A percentile compares a stretch with the other conserved stretches of the same genome.
phyloP scores from a whole-genome alignment of 768 basidiomycete genomes.

The Agaricus bisporus region DNA sequence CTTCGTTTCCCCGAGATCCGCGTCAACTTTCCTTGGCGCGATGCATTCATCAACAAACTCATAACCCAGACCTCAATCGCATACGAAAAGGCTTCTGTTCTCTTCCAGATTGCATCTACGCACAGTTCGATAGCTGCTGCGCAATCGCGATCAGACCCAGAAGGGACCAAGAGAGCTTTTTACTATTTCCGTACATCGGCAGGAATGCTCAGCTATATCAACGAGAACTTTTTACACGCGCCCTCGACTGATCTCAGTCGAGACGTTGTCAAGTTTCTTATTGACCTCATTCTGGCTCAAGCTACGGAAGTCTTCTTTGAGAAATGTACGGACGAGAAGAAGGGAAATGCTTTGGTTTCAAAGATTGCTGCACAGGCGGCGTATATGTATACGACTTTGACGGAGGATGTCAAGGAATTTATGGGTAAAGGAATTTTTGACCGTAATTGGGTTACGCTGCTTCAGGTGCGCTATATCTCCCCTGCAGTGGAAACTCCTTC shows the following conservation, averaged over 20 bases:
- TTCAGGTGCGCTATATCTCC: slow-evolving; percentile 50
- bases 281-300: slow-evolving; percentile 85
- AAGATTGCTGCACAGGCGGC: slow-evolving; percentile 85
- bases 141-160: slow-evolving; percentile 82
- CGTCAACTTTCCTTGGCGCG: slow-evolving; percentile 94
- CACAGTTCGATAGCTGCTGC: slow-evolving; percentile 87
- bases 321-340: slow-evolving; percentile 92
- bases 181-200: slow-evolving; percentile 85
- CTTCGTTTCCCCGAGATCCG: slow-evolving; percentile 94
- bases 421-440: slow-evolving; percentile 96
- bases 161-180: slow-evolving; percentile 91
- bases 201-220: slow-evolving; percentile 98
- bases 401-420: slow-evolving; percentile 94
- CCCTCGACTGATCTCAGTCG: slow-evolving; percentile 92
- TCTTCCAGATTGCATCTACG: slow-evolving; percentile 93
- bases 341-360: slow-evolving; percentile 65
- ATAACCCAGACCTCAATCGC: slow-evolving; percentile 96
- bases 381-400: slow-evolving; percentile 72
- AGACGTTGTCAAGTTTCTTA: slow-evolving; percentile 91
- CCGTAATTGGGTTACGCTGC: slow-evolving; percentile 84
- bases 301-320: slow-evolving; percentile 96
- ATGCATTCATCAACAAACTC: slow-evolving; percentile 92
- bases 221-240: slow-evolving; percentile 98
- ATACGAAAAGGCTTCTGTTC: slow-evolving; percentile 95
- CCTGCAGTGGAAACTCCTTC: slow-evolving; percentile 1